Conservation (phyloP, 1,284 basidiomycete species). For the Cryptococcus sp. region DNA sequence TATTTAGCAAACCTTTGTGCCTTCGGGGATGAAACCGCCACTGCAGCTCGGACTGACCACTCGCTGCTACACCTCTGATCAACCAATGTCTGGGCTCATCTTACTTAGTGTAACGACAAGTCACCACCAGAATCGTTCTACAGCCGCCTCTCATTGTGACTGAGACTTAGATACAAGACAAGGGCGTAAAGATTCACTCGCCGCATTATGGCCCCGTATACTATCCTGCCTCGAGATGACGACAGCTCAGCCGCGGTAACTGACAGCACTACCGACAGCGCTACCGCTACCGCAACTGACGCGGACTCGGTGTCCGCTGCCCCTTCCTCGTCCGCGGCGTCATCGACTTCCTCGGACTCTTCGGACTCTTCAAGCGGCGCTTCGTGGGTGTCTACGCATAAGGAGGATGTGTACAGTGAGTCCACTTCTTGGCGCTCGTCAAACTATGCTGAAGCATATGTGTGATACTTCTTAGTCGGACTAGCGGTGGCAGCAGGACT, state of each 20-base stretch:
- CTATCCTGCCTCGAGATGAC: constrained; percentile 10
- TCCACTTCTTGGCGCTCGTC: no score
- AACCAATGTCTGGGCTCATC: not conserved
- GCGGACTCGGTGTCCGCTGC: not conserved
- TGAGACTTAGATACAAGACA: no score
- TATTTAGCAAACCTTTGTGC: not conserved
- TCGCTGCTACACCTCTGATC: not conserved
- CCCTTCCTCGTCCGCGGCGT: not conserved
- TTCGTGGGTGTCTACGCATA: constrained; percentile 13
- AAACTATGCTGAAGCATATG: no score
- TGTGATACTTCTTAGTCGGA: constrained; percentile 10
- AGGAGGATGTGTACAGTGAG: constrained; percentile 16
- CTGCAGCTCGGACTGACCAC: not conserved
- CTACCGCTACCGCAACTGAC: not conserved
- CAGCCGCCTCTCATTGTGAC: no score
- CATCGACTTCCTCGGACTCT: not conserved
- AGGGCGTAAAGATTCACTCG: not conserved
- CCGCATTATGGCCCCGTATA: constrained; percentile 12
- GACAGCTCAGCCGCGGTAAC: not conserved
- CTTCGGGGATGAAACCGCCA: not conserved
- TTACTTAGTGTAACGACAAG: not conserved
- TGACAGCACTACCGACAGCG: not conserved
- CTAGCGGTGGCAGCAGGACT: constrained; percentile 9
- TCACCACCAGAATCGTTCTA: not conserved
- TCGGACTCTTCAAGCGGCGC: not conserved